These are phyloP conservation scores for Aurantiochytrium sp. DNA, from an alignment of 108 stramenopile species.

Conservation along the genomic window DNA sequence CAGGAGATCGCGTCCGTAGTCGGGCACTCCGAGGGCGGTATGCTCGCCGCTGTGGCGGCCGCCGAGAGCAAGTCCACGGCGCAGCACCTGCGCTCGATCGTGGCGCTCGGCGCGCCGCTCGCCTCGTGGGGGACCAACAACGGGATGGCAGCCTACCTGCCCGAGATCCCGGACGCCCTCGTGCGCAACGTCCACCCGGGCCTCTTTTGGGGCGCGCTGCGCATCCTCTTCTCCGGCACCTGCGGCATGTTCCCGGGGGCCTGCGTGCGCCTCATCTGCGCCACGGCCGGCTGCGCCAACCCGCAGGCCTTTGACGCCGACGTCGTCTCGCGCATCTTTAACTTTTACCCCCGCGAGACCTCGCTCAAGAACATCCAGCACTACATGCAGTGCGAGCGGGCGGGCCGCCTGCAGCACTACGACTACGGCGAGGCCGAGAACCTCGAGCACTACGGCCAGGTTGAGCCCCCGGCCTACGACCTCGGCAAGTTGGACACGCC, in stretches of 20 bases:
- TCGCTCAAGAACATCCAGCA: conserved; percentile 24
- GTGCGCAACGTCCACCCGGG: conserved; percentile 24
- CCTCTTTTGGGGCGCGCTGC: not conserved
- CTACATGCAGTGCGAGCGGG: conserved; percentile 1
- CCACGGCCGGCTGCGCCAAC: not conserved
- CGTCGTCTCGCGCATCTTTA: not conserved
- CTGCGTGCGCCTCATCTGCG: not conserved
- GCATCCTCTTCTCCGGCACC: not conserved
- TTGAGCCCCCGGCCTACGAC: not conserved
- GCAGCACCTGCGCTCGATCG: not conserved
- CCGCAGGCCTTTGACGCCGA: not conserved
- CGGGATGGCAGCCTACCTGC: not conserved
- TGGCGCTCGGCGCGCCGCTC: not conserved
- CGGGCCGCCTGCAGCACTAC: not conserved
- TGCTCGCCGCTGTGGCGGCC: not conserved
- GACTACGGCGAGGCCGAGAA: not conserved
- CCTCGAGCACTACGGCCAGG: not conserved
- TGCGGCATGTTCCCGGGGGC: not conserved
- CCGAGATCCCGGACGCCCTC: not conserved
- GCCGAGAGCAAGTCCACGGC: not conserved
- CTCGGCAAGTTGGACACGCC: not conserved
- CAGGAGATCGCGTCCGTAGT: conserved; percentile 18
- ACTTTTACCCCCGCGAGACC: not conserved
- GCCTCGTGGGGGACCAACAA: not conserved
- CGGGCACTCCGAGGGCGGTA: conserved; percentile 8